Base-by-base conservation (phyloP, 2,329 filamentous ascomycete genomes). In the Intubia oerlemansii region DNA sequence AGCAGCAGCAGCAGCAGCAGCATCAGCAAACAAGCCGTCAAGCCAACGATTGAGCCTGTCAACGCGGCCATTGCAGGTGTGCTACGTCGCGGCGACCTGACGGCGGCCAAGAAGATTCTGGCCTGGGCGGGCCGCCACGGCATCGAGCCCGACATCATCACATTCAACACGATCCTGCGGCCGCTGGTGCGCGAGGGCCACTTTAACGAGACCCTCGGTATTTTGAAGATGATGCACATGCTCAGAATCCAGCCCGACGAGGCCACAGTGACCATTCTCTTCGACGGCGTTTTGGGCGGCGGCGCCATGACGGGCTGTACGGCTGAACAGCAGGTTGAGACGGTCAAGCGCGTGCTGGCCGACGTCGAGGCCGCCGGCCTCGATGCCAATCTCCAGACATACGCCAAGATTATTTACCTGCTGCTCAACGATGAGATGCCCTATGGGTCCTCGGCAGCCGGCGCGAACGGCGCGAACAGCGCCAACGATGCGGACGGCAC, bases 221-320 rank as follows among this genome's bases (percentile, higher is more conserved):
- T 80, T 10, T 52, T 81, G 3, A 41, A 50, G 4, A 49, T 57
- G 30, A 82, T 82, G 76, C 50, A 59, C 22, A 36, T 44, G 3
- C 48, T 57, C 11, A 56, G 56, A 3, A 46, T 80, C 17, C 38
- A 56, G 17, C 62, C 71, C 1, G 67, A 82, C 44, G 54, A 59
- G n/a, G 62, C 61, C 5, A 88, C 80, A 1, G 79, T 78, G 46
- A 77, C 69, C 14, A 66, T 80, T 35, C 57, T 88, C 32, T 54
- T 88, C 7, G 67, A 75, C 24, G 62, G 61, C 41, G 47, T 64
- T 50, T 66, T 37, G 13, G 36, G 34, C 40, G 42, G 51, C 36
- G 43, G 51, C 34, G 39, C 46, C 23, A 48, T 66, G 24, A 41
- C 49, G 11, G 25, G 27, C n/a, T 22, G 25, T 24, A 15, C n/a